These are phyloP conservation scores for Candida vaughaniae DNA, from an alignment of 805 yeast genomes.

Conservation along the genomic window DNA sequence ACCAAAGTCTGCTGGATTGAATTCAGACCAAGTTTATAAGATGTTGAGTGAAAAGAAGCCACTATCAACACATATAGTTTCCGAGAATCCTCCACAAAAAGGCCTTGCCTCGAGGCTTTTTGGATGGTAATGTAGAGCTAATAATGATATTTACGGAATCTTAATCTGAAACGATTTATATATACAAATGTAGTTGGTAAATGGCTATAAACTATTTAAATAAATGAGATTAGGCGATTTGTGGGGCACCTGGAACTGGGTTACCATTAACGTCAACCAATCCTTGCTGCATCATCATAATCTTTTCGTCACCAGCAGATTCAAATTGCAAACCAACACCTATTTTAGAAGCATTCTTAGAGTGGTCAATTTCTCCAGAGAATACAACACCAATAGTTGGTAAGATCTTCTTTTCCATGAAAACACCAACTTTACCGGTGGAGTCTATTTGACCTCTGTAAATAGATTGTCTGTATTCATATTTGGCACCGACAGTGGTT, in stretches of 20 bases:
- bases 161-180: conserved; percentile 4
- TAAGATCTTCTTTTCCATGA: conserved; percentile 88
- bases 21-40: conserved; percentile 13
- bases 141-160: conserved; percentile 8
- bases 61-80: neutral
- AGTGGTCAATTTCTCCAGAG: conserved; percentile 91
- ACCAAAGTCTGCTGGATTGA: conserved; percentile 4
- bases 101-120: conserved; percentile 32
- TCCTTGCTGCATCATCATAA: conserved; percentile 88
- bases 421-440: conserved; percentile 83
- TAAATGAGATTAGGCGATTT: conserved; percentile 21
- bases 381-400: conserved; percentile 89
- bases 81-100: conserved; percentile 7
- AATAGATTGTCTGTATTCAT: conserved; percentile 94
- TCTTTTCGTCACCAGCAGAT: conserved; percentile 91
- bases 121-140: conserved; percentile 32
- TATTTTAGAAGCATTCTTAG: conserved; percentile 63
- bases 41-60: conserved; percentile 10
- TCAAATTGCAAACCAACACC: conserved; percentile 97
- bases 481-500: conserved; percentile 94
- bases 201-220: conserved; percentile 4
- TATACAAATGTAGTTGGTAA: conserved; percentile 6
- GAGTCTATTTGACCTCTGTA: conserved; percentile 95
- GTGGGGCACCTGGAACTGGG: conserved; percentile 80
- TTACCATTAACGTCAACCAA: conserved; percentile 79